These are phyloP conservation scores for Gnaphalium uliginosum DNA, from an alignment of 129 eudicot genomes.

Conservation along the genomic window DNA sequence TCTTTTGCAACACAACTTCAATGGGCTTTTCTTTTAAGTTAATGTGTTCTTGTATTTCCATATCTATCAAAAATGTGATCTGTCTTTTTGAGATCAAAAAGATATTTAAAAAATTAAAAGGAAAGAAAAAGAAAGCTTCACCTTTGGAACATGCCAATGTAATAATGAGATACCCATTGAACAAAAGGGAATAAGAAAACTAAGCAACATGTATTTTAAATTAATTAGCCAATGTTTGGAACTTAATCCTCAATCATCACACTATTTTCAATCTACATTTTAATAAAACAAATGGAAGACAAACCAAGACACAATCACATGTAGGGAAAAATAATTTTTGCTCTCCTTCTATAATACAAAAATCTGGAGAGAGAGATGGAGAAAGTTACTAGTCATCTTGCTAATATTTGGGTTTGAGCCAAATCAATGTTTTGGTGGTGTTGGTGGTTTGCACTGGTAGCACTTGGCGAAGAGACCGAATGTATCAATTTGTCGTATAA, in stretches of 20 bases:
- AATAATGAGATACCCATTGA: slow-evolving; percentile 33
- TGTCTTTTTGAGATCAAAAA: background rate
- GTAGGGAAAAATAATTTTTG: slow-evolving; percentile 46
- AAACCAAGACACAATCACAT: slow-evolving; percentile 57
- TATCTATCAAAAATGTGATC: background rate
- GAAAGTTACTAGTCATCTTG: slow-evolving; percentile 26
- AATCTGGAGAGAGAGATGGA: slow-evolving; percentile 30
- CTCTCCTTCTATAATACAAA: slow-evolving; percentile 71
- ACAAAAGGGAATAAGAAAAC: slow-evolving; percentile 22
- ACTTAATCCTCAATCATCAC: slow-evolving; percentile 51
- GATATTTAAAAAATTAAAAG: background rate
- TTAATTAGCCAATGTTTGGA: slow-evolving; percentile 42
- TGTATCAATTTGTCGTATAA: slow-evolving; percentile 81
- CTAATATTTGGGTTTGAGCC: slow-evolving; percentile 25
- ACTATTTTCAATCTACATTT: slow-evolving; percentile 44
- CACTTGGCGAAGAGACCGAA: slow-evolving; percentile 96
- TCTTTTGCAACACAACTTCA: no score
- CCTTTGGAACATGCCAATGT: slow-evolving; percentile 41
- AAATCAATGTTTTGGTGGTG: slow-evolving; percentile 34
- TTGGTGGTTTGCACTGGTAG: slow-evolving; percentile 80
- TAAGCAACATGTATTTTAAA: slow-evolving; percentile 16
- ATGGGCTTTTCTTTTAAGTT: background rate
- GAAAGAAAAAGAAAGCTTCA: background rate
- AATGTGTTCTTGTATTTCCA: background rate
- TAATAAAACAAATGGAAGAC: slow-evolving; percentile 28